Base-by-base conservation (phyloP, 2,329 filamentous ascomycete species). In the Tricladium varicosporioides region DNA sequence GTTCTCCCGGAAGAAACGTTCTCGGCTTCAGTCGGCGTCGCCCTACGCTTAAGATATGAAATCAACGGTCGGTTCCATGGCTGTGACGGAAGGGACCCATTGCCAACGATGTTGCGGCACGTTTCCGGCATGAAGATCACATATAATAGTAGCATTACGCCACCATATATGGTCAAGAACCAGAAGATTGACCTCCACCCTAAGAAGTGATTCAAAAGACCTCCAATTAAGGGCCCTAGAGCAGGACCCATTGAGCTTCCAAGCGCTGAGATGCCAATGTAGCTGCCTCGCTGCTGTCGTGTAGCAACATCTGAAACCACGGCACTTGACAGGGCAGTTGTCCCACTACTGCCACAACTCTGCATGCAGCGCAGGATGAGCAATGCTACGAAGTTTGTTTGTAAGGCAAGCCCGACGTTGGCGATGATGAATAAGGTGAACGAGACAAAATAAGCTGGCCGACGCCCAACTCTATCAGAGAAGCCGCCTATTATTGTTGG, bases 291-390 rank as follows among this genome's bases (percentile, higher is more conserved):
- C 65, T 90, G 85, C 1, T 79, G 80, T 1, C 80, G 79, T 0
- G 82, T 86, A 5, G 82, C 76, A 7, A 88, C 74, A 65, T 91
- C 87, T 0, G 82, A 82, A 1, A 89, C 78, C 0, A 89, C 80
- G 0, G 81, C 87, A 22, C 74, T 74, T 0, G 75, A 76, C 5
- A 90, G 74, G 0, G 85, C 80, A 4, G 88, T 75, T 0, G 84
- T 87, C 1, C 80, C 80, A 54, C 79, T 82, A 51, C 80, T 85
- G 0, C 86, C 84, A 0, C 80, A 76, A 15, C 80, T 82, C 64
- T 87, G 84, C 2, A 86, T 65, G 63, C 78, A 80, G 2, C 84
- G 74, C 4, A 86, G 68, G 0, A 81, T 75, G 10, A 87, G 62
- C 2, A 87, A 68, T 1, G 79, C 73, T 0, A 72, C 71, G 57